phyloP scores from a whole-genome alignment of 2,329 filamentous ascomycete genomes.

The Fusarium verrucosum region DNA sequence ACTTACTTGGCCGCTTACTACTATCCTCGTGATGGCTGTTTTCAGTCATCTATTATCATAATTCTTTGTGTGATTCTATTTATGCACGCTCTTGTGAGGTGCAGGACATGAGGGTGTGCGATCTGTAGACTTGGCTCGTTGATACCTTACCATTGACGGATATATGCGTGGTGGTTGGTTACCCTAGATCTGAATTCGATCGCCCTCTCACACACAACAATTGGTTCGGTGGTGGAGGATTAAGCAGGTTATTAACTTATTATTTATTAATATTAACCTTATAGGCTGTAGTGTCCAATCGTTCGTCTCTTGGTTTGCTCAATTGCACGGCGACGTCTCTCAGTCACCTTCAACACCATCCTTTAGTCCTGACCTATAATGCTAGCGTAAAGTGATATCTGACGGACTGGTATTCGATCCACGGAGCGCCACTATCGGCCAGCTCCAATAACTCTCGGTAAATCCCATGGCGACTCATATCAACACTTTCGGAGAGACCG shows the following conservation, averaged over 20 bases:
- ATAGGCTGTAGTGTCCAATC: no score
- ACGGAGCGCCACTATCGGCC: conserved; percentile 19
- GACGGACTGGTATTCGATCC: conserved; percentile 7
- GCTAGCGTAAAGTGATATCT: conserved; percentile 4
- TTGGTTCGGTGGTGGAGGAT: no score
- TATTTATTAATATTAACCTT: no score
- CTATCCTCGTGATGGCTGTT: background rate
- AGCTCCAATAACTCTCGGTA: conserved; percentile 9
- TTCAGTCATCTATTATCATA: background rate
- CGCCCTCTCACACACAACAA: no score
- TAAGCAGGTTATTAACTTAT: no score
- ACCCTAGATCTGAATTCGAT: no score
- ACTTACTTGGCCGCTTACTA: background rate
- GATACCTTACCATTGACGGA: no score
- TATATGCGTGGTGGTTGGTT: no score
- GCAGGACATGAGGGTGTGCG: no score
- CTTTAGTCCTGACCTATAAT: background rate
- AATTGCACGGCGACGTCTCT: background rate
- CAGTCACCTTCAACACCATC: background rate
- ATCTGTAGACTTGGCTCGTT: background rate
- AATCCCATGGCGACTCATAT: conserved; percentile 9
- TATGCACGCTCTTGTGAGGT: background rate
- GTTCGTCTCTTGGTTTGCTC: no score
- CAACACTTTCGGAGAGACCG: background rate
- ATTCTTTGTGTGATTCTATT: background rate